Conservation (phyloP, 495 filamentous ascomycete species). For the Penicillium roqueforti region DNA sequence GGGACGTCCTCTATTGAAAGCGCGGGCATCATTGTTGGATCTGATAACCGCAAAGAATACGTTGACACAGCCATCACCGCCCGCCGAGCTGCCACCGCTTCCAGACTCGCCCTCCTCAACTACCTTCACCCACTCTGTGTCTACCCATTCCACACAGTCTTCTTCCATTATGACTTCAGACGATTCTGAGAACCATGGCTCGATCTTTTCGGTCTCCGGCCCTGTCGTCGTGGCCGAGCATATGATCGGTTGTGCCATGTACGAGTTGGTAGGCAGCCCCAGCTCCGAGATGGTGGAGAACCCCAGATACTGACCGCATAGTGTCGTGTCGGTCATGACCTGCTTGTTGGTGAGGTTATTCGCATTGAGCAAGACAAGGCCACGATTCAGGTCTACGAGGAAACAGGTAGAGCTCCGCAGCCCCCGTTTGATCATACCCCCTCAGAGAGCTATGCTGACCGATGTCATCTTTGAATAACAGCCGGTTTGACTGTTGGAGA, state of each 20-base stretch:
- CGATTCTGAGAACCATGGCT: constrained; percentile 53
- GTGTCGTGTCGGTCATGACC: constrained; percentile 85
- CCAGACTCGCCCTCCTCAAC: constrained; percentile 47
- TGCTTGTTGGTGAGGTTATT: constrained; percentile 95
- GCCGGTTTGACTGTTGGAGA: constrained; percentile 96
- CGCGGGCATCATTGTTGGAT: constrained; percentile 69
- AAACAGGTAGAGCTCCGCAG: constrained; percentile 66
- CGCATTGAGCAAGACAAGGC: constrained; percentile 92
- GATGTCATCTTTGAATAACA: constrained; percentile 27
- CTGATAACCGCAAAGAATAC: constrained; percentile 49
- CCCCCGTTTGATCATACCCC: constrained; percentile 5
- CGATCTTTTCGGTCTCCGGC: constrained; percentile 54
- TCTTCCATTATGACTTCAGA: constrained; percentile 58
- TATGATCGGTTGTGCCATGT: constrained; percentile 99
- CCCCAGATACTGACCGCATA: constrained; percentile 26
- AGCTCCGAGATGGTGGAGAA: constrained; percentile 8
- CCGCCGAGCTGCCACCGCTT: constrained; percentile 48
- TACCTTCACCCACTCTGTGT: constrained; percentile 36
- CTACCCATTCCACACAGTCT: constrained; percentile 32
- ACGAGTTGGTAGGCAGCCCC: constrained; percentile 73
- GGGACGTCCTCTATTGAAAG: constrained; percentile 56
- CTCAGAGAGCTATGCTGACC: constrained; percentile 21
- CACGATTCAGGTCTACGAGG: constrained; percentile 98
- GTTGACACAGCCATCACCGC: constrained; percentile 36
- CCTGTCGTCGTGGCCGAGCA: constrained; percentile 96